Evolutionary conservation across 1,139 yeast genomes (phyloP).

Genomic region (Geotrichum fermentans): DNA sequence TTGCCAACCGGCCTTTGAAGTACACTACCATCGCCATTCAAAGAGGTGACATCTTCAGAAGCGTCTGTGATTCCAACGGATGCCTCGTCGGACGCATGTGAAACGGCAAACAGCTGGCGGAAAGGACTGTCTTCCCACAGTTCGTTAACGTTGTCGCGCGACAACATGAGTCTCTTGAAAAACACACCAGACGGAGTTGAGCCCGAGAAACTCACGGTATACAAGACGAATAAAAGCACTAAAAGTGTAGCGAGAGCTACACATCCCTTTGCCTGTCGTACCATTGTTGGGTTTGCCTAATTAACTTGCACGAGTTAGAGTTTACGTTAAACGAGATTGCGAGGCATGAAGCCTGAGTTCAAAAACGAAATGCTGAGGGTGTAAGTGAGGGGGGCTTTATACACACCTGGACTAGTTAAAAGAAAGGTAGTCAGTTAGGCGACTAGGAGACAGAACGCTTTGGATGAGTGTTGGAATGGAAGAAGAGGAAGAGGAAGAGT

Average conservation of each 20-base stretch:
- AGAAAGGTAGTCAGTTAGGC: too few relatives aligned
- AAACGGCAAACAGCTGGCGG: not conserved
- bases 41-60: slow-evolving; percentile 3
- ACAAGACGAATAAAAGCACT: slow-evolving; percentile 6
- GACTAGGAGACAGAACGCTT: too few relatives aligned
- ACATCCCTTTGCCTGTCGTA: slow-evolving; percentile 4
- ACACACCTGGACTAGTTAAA: too few relatives aligned
- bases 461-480: too few relatives aligned
- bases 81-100: not conserved
- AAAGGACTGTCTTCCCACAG: slow-evolving; percentile 11
- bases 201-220: slow-evolving; percentile 1
- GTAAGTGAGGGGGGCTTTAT: too few relatives aligned
- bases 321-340: too few relatives aligned
- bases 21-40: slow-evolving; percentile 1
- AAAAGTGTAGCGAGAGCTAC: slow-evolving; percentile 6
- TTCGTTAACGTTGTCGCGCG: slow-evolving; percentile 15
- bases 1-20: slow-evolving; percentile 1
- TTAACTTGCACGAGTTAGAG: not conserved
- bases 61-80: slow-evolving; percentile 3
- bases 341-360: too few relatives aligned
- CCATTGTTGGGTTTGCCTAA: not conserved
- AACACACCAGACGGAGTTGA: slow-evolving; percentile 8
- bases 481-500: too few relatives aligned
- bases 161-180: slow-evolving; percentile 11
- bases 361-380: too few relatives aligned